These are phyloP conservation scores for Pneumocystis jirovecii DNA, from an alignment of 1,139 yeast species.

Conservation along the genomic window DNA sequence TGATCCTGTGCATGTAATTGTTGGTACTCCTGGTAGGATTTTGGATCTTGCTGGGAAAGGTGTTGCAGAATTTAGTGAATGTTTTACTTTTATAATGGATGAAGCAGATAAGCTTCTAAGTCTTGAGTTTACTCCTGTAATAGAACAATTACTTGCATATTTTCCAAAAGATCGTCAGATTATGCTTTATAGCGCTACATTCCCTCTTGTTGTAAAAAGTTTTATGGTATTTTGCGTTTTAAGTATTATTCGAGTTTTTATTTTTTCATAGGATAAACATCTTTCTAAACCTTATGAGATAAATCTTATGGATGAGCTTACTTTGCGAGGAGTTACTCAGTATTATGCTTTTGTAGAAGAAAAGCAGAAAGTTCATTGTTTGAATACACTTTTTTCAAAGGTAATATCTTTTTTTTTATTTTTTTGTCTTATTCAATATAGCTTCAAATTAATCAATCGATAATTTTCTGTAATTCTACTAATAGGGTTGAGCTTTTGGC, in stretches of 20 bases:
- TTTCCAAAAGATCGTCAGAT: conserved; percentile 76
- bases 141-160: conserved; percentile 71
- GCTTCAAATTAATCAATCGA: conserved; percentile 87
- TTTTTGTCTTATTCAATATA: not conserved
- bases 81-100: conserved; percentile 89
- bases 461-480: conserved; percentile 91
- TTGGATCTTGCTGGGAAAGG: conserved; percentile 82
- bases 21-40: conserved; percentile 95
- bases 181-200: conserved; percentile 82
- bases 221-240: conserved; percentile 39
- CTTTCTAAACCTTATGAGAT: conserved; percentile 86
- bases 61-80: conserved; percentile 73
- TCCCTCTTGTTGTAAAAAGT: conserved; percentile 83
- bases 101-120: conserved; percentile 97
- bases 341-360: conserved; percentile 96
- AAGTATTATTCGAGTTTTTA: not conserved
- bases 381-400: conserved; percentile 84
- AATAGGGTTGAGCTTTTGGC: conserved; percentile 91
- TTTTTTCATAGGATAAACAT: conserved; percentile 42
- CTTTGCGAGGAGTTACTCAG: conserved; percentile 90
- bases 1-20: conserved; percentile 82
- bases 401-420: conserved; percentile 2
- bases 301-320: conserved; percentile 92
- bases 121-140: conserved; percentile 74
- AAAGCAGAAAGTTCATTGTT: conserved; percentile 85